Percentiles rank a stretch among this genome's conserved stretches.
Evolutionary conservation across 176 grass and related monocot genomes (phyloP).

Genomic region (Avena sativa): DNA sequence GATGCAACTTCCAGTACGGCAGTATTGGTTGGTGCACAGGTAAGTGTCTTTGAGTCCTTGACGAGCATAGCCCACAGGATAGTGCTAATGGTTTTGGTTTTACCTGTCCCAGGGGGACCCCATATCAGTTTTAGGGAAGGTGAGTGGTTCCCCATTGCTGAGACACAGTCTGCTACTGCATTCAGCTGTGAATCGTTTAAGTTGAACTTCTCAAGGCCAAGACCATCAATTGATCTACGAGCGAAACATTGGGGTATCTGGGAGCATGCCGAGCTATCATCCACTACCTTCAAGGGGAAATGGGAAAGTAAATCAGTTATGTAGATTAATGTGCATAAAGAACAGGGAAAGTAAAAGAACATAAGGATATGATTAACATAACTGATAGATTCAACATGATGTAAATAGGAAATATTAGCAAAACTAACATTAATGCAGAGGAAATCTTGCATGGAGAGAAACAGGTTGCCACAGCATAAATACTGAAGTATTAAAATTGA

Average conservation of each 20-base stretch:
- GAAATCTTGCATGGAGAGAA: background rate
- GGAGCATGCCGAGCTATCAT: background rate
- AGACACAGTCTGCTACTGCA: slow-evolving; percentile 45
- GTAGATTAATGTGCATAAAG: background rate
- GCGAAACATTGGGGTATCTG: background rate
- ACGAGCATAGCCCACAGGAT: slow-evolving; percentile 44
- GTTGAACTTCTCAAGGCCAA: slow-evolving; percentile 18
- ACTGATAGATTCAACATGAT: background rate
- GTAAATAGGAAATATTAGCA: background rate
- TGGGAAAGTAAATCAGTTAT: slow-evolving; percentile 9
- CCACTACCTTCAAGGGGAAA: slow-evolving; percentile 26
- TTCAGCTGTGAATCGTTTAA: slow-evolving; percentile 53
- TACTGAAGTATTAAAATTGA: background rate
- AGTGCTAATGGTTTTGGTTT: slow-evolving; percentile 55
- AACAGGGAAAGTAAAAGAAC: background rate
- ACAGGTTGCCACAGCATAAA: background rate
- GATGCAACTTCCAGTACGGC: slow-evolving; percentile 41
- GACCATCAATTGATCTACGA: background rate
- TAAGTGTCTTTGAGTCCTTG: slow-evolving; percentile 32
- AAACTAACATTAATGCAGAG: background rate
- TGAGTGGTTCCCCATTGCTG: background rate
- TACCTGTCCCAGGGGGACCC: slow-evolving; percentile 63
- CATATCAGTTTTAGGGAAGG: slow-evolving; percentile 59
- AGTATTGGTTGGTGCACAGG: slow-evolving; percentile 61
- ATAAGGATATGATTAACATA: background rate